Base-by-base conservation (phyloP, 805 yeast genomes). In the Grigorovia transvaalensis region DNA sequence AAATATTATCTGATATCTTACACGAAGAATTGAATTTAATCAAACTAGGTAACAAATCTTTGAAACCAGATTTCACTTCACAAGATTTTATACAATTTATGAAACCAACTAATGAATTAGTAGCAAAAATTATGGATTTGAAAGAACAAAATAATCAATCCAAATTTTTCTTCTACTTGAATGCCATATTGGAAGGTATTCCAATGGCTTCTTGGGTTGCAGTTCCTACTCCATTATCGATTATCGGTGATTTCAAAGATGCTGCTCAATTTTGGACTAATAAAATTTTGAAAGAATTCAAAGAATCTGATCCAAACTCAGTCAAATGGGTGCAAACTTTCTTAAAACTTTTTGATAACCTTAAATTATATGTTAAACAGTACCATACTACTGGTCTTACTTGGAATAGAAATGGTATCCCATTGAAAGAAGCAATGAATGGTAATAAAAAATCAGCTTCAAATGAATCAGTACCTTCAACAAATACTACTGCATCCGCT, bases 201-300 rank as follows among this genome's bases (percentile, higher is more conserved):
- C 89, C 96, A 11, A 88, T 86, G 7, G 74, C 90, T 50, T 95
- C 96, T 23, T 93, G 99, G 99, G 78, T 91, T 55, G 80, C 87
- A 18, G 78, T 79, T 6, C 79, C 76, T 3, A 81, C 88, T 4
- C 96, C 97, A 1, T 79, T 85, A 15, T 79, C 88, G 0, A 78
- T 75, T 57, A 77, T 93, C 52, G 79, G 85, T 3, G 96, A 90
- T 57, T 86, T 82, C 70, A 86, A 84, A 64, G 99, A 93, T 63
- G 81, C 95, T 19, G 86, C 96, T 40, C 91, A 85, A 66, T 93
- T 93, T 71, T 93, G 97, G 89, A 79, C 95, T 11, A 90, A 93
- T 71, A 80, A 96, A 60, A 84, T 91, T 45, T 70, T 90, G 66
- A 90, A 90, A 69, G 96, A 88, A 55, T 82, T 71, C 71, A 88